phyloP scores from a whole-genome alignment of 306 rosid species.

The Casuarina cunninghamiana region DNA sequence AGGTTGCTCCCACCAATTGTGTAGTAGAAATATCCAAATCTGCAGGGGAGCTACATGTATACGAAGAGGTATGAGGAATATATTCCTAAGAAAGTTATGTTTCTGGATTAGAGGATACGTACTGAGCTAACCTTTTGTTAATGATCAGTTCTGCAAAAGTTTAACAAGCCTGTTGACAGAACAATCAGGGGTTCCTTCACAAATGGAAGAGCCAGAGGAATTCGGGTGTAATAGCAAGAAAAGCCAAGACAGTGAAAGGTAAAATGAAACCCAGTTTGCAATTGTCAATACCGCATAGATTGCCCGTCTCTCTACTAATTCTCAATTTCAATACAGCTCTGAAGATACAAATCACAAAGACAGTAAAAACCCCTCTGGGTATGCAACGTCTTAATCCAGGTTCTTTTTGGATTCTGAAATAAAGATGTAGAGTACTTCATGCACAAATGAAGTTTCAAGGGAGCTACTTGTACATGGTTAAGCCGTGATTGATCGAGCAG shows the following conservation, averaged over 20 bases:
- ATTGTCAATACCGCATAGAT: conserved; percentile 10
- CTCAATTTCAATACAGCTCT: conserved; percentile 47
- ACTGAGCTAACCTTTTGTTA: conserved; percentile 24
- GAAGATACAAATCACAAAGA: conserved; percentile 28
- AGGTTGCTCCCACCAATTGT: conserved; percentile 77
- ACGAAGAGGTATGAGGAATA: conserved; percentile 46
- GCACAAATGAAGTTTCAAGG: background rate
- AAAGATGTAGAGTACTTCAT: background rate
- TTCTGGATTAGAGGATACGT: conserved; percentile 8
- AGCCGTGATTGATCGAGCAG: background rate
- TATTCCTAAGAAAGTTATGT: conserved; percentile 1
- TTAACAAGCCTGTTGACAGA: conserved; percentile 54
- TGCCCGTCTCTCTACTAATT: conserved; percentile 25
- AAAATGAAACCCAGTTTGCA: conserved; percentile 24
- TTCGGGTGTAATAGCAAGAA: conserved; percentile 9
- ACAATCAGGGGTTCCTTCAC: conserved; percentile 37
- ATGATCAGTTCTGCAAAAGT: conserved; percentile 70
- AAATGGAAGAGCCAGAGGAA: conserved; percentile 33
- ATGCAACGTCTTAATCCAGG: conserved; percentile 40
- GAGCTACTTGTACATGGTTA: background rate
- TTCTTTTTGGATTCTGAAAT: background rate
- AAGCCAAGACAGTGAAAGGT: conserved; percentile 39
- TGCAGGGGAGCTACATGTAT: conserved; percentile 56
- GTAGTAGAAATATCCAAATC: conserved; percentile 75
- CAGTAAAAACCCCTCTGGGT: conserved; percentile 28